phyloP scores from a whole-genome alignment of 1,284 basidiomycete genomes.

The Phellopilus nigrolimitatus region DNA sequence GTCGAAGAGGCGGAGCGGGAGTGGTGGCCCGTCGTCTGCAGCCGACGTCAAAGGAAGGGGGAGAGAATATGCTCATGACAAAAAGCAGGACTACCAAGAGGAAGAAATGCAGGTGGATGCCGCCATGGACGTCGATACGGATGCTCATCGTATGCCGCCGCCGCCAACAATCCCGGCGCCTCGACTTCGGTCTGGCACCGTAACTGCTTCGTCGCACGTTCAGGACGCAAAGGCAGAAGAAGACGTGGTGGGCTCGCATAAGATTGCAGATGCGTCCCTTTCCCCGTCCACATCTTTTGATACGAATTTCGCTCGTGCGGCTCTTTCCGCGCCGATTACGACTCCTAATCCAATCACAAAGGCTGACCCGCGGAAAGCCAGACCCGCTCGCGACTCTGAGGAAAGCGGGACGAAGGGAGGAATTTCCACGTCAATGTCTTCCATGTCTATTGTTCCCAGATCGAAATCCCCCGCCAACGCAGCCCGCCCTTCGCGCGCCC shows the following conservation, averaged over 20 bases:
- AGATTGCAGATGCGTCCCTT: no score
- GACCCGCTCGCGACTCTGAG: no score
- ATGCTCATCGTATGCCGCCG: constrained; percentile 1
- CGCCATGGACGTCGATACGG: background rate
- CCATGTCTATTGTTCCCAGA: no score
- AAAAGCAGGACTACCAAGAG: background rate
- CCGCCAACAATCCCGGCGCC: background rate
- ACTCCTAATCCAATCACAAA: no score
- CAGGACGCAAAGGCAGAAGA: background rate
- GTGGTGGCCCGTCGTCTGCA: background rate
- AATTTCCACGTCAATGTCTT: no score
- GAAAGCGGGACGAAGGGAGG: no score
- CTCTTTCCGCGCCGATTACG: no score
- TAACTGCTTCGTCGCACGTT: background rate
- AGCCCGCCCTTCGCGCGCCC: no score
- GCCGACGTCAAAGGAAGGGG: constrained; percentile 2
- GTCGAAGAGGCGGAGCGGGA: background rate
- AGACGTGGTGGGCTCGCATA: background rate
- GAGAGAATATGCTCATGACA: background rate
- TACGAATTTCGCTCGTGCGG: no score
- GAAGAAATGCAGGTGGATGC: background rate
- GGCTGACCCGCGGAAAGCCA: no score
- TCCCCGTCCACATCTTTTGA: no score
- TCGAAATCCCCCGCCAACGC: no score
- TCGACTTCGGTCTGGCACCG: background rate